Evolutionary conservation across 208 protist species (phyloP), one percentile per base, ranked within the genome.

Genomic region (Trypanosomatidae sp.): DNA sequence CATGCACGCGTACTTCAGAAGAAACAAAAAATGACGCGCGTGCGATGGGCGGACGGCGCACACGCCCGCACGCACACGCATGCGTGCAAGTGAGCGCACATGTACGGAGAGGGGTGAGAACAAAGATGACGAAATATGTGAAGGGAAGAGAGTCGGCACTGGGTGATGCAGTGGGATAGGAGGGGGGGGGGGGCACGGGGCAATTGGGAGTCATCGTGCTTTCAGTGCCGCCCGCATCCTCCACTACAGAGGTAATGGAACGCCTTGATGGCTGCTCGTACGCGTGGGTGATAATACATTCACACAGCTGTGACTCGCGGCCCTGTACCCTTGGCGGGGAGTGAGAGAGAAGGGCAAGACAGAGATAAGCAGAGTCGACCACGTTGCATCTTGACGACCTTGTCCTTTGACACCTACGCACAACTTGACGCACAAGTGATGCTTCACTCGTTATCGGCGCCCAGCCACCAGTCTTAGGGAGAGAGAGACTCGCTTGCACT

Each of bases 1-100:
- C 83, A 87, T 87, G 39, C 13, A 39, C 43, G 28, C 15, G 10
- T n/a, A 68, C n/a, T 6, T 22, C 46, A 47, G 2, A 44, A 44
- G 58, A 33, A 36, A 28, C 50, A n/a, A 33, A 22, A 3, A 12
- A 52, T 70, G 49, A 39, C 9, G 25, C 25, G 9, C 10, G 33
- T 12, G 49, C 39, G 41, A 33, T 12, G 43, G 8, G n/a, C 15
- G 30, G 43, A 52, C 25, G 25, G 41, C n/a, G 49, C 46, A n/a
- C 4, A 44, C 3, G 13, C 44, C 10, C n/a, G 49, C 46, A 44
- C 13, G 19, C 66, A 58, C 15, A 55, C n/a, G 55, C 2, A 56
- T 3, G 28, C 8, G 28, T 17, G 44, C 30, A 69, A 17, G 41
- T 33, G 44, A 10, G 12, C 0, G 25, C n/a, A 30, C 22, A n/a